Base-by-base conservation (phyloP, 1,284 basidiomycete genomes). In the Amylostereum chailletii region DNA sequence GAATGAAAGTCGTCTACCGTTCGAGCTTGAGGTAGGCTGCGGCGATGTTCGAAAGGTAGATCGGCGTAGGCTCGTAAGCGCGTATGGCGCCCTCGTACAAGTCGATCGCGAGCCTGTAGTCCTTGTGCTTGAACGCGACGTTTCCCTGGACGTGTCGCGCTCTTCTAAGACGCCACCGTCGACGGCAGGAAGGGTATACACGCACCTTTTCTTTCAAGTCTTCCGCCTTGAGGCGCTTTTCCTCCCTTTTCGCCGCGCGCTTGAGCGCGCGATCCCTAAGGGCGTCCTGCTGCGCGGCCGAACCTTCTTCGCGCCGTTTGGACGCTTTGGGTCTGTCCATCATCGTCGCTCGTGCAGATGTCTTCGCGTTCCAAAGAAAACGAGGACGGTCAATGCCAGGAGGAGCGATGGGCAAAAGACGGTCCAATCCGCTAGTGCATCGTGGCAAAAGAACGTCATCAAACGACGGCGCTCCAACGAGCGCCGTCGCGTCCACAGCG, bases 41-140 rank as follows among this genome's bases (percentile, higher is more conserved):
- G 2, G 74, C 67, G 4, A 75, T 65, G 50, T 71, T 71, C 37
- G 69, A 59, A 54, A 72, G 61, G 48, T 69, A 73, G 0, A 60
- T 54, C 0, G 69, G 59, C n/a, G 51, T 55, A 0, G 59, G 57
- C 10, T 55, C 59, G 10, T 57, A 53, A 2, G 53, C 46, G 2
- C 55, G 2, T 2, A 59, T 56, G 0, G 64, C 65, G 1, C 39
- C 46, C 27, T 58, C 51, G 43, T 65, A 65, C 49, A 48, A 53
- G 5, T 56, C 53, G 2, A 60, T 54, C 0, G 65, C 62, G 11
- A 58, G 48, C 2, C 11, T 50, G 41, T 56, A 61, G 4, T 56
- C 10, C 9, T 51, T 53, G 2, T 49, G 9, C 11, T 47, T 51
- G 52, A 61, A 64, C n/a, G 56, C 43, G 5, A 34, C 45, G 19